Base-by-base conservation (phyloP, 1,284 basidiomycete species). In the Moesziomyces parantarcticus region DNA sequence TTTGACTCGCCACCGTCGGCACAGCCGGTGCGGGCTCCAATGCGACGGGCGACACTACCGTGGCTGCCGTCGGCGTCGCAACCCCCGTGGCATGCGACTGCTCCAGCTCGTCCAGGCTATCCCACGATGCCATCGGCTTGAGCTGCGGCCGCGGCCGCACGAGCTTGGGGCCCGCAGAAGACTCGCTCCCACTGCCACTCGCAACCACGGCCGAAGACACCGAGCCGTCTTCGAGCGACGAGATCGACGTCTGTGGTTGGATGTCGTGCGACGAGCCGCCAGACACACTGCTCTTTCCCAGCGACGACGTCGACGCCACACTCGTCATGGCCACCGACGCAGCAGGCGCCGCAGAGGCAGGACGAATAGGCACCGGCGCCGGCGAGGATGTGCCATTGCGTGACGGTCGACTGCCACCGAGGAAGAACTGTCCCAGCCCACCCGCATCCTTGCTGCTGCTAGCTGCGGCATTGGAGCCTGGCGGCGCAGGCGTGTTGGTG, bases 71-170 rank as follows among this genome's bases (percentile, higher is more conserved):
- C 1, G 64, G 57, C 3, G 64, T 57, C 6, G 53, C 49, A 23
- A 42, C 26, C 1, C 50, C 50, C 5, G 34, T n/a, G 3, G 51
- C 55, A 44, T 64, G 67, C 22, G 44, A 25, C 40, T 65, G 57
- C 44, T 66, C 59, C 5, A 72, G 50, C 50, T 72, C 69, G 40
- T 72, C 69, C 5, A 72, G 26, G 34, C 69, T 72, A 34, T 72
- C 63, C 69, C 69, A 72, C 20, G 51, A 56, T 7, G 63, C 47
- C 69, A 66, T 72, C 5, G 55, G 29, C 32, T 67, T 72, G 43
- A 72, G 46, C 23, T 67, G 55, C 25, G 69, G 59, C 29, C 25
- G 48, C 0, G 69, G 69, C 8, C 69, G 56, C 1, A 72, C 43
- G 9, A 72, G 39, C 23, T 63, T 72, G 1, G 69, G 69, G 6